Conservation (phyloP, 73 alveolate species). For the Tetrahymena elliotti region DNA sequence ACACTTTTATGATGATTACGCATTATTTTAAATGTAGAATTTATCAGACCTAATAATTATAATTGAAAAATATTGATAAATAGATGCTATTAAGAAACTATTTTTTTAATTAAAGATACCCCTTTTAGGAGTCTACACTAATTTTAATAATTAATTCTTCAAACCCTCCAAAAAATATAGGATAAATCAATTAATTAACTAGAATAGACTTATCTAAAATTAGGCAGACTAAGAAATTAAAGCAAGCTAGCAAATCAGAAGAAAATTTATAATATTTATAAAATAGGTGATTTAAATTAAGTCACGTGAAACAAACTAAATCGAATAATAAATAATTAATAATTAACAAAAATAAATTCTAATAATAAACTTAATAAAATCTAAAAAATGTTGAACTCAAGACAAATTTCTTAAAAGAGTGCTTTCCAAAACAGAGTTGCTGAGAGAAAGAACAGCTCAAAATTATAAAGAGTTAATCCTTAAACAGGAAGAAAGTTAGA, state of each 20-base stretch:
- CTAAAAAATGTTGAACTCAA: neutral
- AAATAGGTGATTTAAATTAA: neutral
- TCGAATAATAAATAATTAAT: neutral
- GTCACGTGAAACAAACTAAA: neutral
- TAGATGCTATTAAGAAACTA: neutral
- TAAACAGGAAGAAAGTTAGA: neutral
- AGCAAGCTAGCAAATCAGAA: neutral
- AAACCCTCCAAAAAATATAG: neutral
- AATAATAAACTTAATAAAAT: neutral
- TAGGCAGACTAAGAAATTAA: neutral
- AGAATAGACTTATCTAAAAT: neutral
- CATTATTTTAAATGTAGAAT: neutral
- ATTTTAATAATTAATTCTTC: neutral
- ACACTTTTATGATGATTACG: neutral
- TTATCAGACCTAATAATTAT: neutral
- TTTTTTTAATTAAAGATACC: neutral
- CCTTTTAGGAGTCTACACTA: neutral
- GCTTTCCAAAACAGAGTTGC: neutral
- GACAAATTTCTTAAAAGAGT: neutral
- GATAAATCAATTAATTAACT: neutral
- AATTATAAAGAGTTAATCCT: neutral
- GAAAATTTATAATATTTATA: neutral
- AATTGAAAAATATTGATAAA: neutral
- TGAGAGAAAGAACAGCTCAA: neutral
- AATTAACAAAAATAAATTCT: neutral